phyloP scores from a whole-genome alignment of 2,329 filamentous ascomycete species.

The Scleromitrula shiraiana region DNA sequence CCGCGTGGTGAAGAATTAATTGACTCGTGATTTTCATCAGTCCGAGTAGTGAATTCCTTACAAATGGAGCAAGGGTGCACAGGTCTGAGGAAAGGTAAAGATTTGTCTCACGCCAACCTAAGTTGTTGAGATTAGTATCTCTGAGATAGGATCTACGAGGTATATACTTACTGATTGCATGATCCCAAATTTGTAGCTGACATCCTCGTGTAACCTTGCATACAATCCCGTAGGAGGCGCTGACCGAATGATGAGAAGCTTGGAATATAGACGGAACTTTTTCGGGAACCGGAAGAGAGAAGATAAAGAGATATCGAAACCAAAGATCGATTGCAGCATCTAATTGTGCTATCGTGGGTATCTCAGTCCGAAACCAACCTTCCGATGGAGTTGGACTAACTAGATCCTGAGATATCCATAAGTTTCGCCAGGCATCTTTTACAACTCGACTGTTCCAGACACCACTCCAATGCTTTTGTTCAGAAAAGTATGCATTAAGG shows the following conservation, averaged over 20 bases:
- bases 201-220: constrained; percentile 53
- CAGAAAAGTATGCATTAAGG: constrained; percentile 28
- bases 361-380: constrained; percentile 38
- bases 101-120: constrained; percentile 40
- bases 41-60: constrained; percentile 25
- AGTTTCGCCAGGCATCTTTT: constrained; percentile 37
- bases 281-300: constrained; percentile 37
- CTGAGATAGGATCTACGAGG: not conserved
- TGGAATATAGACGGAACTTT: constrained; percentile 49
- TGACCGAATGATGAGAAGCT: constrained; percentile 54
- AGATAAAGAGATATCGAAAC: constrained; percentile 40
- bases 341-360: constrained; percentile 38
- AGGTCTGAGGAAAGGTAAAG: constrained; percentile 26
- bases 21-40: constrained; percentile 18
- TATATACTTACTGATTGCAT: constrained; percentile 42
- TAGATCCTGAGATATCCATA: constrained; percentile 38
- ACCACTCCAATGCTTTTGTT: constrained; percentile 37
- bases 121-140: not conserved
- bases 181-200: constrained; percentile 56
- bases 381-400: constrained; percentile 34
- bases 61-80: constrained; percentile 22
- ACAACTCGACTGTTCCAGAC: constrained; percentile 40
- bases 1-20: constrained; percentile 41
- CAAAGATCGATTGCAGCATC: constrained; percentile 39
- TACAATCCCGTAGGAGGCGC: constrained; percentile 52